Base-by-base conservation (phyloP, 306 rosid species). In the Lithocarpus polystachyus region DNA sequence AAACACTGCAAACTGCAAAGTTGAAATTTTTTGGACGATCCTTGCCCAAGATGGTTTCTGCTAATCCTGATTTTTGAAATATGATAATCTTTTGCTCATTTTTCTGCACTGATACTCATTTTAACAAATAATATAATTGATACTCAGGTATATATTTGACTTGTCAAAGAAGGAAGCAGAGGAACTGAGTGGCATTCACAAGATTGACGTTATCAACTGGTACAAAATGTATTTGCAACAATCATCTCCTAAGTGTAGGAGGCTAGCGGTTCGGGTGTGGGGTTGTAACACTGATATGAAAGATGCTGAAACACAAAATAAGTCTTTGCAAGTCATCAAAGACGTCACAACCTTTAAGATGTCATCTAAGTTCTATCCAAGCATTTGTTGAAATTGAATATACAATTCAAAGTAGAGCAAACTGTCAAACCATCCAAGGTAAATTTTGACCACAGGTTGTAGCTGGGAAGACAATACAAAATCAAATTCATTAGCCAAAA, bases 111-210 rank as follows among this genome's bases (percentile, higher is more conserved):
- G 68, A 71, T 57, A 35, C 65, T 76, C 23, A 18, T 72, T 73
- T 28, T 76, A 74, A 80, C 62, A 37, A 51, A 28, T 74, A 55
- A 73, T 48, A 61, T 71, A 51, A 23, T 62, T 79, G 53, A 48
- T 84, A 59, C 84, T 78, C 91, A 95, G 99, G 91, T 92, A 95
- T 75, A 80, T 86, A 43, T 95, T 95, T 71, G 98, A 92, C 75
- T 61, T 84, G 51, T 80, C 94, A 20, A 86, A 89, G 86, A 89
- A 78, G 85, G 98, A 95, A 90, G 96, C 94, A 17, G 98, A 89
- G 73, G 92, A 89, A 79, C 86, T 95, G 59, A 35, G 5, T 62
- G 83, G 84, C 86, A 84, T 92, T 77, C 83, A 79, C 78, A 92
- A 90, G 88, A 77, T 76, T 31, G 98, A 95, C 43, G 83, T 95